phyloP scores from a whole-genome alignment of 768 basidiomycete species.

The Agaricus bisporus region DNA sequence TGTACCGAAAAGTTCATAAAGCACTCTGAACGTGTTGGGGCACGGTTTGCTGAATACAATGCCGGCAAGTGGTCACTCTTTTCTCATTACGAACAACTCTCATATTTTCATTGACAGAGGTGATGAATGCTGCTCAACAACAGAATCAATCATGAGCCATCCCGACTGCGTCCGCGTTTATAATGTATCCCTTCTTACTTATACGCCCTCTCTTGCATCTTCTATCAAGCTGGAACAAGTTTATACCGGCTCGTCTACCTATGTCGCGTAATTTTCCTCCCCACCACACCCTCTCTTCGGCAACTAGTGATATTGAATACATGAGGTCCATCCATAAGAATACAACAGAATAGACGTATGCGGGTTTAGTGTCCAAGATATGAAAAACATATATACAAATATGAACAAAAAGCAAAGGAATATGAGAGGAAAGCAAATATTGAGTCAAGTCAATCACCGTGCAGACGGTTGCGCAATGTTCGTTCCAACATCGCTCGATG shows the following conservation, averaged over 20 bases:
- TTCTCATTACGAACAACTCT: background rate
- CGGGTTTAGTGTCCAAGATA: background rate
- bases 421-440: background rate
- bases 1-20: slow-evolving; percentile 98
- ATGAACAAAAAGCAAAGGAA: background rate
- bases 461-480: slow-evolving; percentile 6
- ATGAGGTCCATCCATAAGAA: background rate
- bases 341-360: background rate
- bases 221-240: background rate
- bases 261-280: background rate
- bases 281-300: background rate
- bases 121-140: slow-evolving; percentile 31
- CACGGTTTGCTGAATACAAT: slow-evolving; percentile 87
- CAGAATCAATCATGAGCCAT: slow-evolving; percentile 22
- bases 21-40: slow-evolving; percentile 89
- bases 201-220: background rate
- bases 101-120: slow-evolving; percentile 21
- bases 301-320: background rate
- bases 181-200: background rate
- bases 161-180: background rate
- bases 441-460: background rate
- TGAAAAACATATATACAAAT: background rate
- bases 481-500: slow-evolving; percentile 2
- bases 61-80: slow-evolving; percentile 57
- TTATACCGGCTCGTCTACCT: background rate